phyloP scores from a whole-genome alignment of 2,329 filamentous ascomycete species.

The Juglanconis oblonga region DNA sequence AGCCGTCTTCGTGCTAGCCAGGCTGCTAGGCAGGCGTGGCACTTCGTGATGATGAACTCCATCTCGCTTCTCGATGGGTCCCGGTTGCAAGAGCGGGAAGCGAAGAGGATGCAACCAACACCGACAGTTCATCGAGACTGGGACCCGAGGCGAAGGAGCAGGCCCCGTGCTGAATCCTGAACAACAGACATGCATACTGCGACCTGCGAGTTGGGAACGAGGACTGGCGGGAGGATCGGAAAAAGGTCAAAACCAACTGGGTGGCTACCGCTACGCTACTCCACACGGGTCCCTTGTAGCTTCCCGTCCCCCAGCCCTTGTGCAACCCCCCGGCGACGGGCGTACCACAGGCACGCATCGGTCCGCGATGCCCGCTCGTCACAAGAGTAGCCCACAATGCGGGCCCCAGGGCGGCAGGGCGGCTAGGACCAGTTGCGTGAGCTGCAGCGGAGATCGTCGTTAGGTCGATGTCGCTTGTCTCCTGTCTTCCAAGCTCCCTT shows the following conservation, averaged over 20 bases:
- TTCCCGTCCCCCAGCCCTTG: background rate
- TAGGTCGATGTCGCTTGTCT: background rate
- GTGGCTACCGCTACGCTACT: background rate
- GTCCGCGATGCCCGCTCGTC: background rate
- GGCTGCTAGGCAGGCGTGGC: background rate
- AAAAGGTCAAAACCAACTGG: background rate
- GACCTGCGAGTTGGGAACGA: too few species aligned
- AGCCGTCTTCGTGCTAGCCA: background rate
- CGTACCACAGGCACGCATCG: background rate
- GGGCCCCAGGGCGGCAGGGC: background rate
- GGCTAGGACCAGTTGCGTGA: background rate
- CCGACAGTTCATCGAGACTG: background rate
- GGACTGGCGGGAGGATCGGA: background rate
- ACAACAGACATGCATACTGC: background rate
- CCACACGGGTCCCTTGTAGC: background rate
- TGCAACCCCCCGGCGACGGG: background rate
- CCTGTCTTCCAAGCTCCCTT: background rate
- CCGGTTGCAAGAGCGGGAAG: background rate
- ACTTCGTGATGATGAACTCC: background rate
- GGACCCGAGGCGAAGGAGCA: background rate
- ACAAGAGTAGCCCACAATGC: background rate
- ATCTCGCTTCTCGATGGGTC: conserved; percentile 1
- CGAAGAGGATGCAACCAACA: background rate
- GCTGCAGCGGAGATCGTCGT: background rate
- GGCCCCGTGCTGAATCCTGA: background rate